Percentiles rank a stretch among this genome's conserved stretches.
phyloP scores from a whole-genome alignment of 164 flowering plant species.

The Brasenia schreberi region DNA sequence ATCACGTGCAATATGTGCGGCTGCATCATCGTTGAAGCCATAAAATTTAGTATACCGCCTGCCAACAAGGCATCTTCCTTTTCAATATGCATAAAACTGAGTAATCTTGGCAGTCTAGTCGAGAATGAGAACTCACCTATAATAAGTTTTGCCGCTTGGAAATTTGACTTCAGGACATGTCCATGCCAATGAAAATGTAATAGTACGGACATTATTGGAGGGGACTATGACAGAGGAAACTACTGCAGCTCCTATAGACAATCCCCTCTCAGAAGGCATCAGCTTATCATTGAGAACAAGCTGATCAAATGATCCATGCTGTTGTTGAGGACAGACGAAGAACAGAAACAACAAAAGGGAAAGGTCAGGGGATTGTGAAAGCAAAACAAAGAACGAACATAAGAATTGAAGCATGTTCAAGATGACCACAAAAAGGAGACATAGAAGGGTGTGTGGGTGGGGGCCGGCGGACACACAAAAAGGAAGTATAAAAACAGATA shows the following conservation, averaged over 20 bases:
- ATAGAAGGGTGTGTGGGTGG: too few species aligned
- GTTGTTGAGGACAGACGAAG: constrained; percentile 6
- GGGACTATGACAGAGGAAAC: constrained; percentile 62
- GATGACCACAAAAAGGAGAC: neutral
- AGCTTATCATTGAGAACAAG: constrained; percentile 25
- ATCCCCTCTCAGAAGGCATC: constrained; percentile 54
- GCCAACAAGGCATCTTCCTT: constrained; percentile 9
- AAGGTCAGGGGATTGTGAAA: neutral
- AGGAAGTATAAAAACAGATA: too few species aligned
- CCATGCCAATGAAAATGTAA: constrained; percentile 88
- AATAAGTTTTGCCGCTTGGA: constrained; percentile 51
- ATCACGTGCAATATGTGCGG: constrained; percentile 72
- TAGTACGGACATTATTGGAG: constrained; percentile 35
- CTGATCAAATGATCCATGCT: constrained; percentile 71
- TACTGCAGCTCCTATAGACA: constrained; percentile 81
- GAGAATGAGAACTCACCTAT: constrained; percentile 28
- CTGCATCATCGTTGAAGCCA: constrained; percentile 57
- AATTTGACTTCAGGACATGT: constrained; percentile 69
- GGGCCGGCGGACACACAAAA: neutral
- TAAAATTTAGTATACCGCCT: constrained; percentile 96
- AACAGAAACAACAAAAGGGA: constrained; percentile 3
- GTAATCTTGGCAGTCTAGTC: neutral
- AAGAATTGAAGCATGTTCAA: neutral
- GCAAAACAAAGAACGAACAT: neutral
- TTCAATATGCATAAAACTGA: neutral